Evolutionary conservation across 345 rosid genomes (phyloP).

Genomic region (Rhizophora mangle): DNA sequence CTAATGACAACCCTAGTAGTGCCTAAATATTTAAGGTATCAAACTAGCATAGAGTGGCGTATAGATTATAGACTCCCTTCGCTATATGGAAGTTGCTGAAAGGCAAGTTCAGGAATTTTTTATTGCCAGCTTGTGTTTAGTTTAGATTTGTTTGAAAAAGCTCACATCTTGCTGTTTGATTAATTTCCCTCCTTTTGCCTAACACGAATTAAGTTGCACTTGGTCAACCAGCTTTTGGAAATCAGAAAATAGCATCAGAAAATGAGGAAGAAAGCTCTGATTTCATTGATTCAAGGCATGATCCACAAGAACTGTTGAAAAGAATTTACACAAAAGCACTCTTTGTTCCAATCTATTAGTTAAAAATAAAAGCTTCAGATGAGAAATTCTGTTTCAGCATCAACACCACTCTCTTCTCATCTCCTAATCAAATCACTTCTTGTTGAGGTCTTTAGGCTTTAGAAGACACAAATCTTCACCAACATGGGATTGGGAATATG

Average conservation of each 20-base stretch:
- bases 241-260: background rate
- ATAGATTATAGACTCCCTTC: too few species aligned
- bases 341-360: constrained; percentile 23
- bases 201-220: background rate
- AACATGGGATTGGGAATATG: constrained; percentile 33
- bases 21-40: too few species aligned
- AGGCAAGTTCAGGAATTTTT: too few species aligned
- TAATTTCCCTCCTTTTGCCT: too few species aligned
- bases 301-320: constrained; percentile 13
- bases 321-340: constrained; percentile 32
- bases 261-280: background rate
- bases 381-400: background rate
- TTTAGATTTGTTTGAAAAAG: too few species aligned
- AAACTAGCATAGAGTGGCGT: too few species aligned
- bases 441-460: background rate
- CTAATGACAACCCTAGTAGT: too few species aligned
- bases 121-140: too few species aligned
- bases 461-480: constrained; percentile 14
- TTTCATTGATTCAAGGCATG: constrained; percentile 24
- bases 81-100: too few species aligned
- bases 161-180: too few species aligned
- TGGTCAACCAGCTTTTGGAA: too few species aligned
- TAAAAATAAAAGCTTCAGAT: background rate
- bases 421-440: background rate
- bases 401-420: background rate